Evolutionary conservation across 2,329 filamentous ascomycete species (phyloP), one percentile per base, ranked within the genome.

Genomic region (Penicillium sp.): DNA sequence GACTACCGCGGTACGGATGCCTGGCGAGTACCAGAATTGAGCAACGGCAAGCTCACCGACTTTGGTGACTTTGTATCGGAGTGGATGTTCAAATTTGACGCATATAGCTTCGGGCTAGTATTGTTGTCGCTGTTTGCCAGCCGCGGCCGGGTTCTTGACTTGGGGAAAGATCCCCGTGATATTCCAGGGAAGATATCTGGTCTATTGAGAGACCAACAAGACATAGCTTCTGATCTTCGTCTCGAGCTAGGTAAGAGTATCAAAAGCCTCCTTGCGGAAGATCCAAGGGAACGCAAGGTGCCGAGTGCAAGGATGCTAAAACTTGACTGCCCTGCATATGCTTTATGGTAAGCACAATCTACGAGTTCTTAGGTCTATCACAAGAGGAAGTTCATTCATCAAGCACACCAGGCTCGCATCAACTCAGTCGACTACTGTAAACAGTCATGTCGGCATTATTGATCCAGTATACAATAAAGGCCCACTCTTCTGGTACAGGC

Each of bases 391-490:
- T 18, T 18, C 18, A 18, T 18, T 18, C 18, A 18, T 18, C 18
- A 18, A 18, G 18, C 18, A 18, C 1, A 18, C 18, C 28, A 62
- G 60, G 60, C 43, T 61, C 37, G 52, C 57, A 4, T 40, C 50
- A 13, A 56, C 55, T 7, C 47, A 62, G 48, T 39, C 42, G 9
- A 48, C 37, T 12, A 44, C 49, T 8, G 50, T 18, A 13, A 39
- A 35, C 28, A 47, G 39, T 5, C 41, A 52, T 49, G 50, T 52
- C 12, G 60, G 60, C 12, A 55, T 53, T 11, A 54, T 60, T 9
- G 59, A 63, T 28, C 58, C 58, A 2, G 49, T 57, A 9, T 60
- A 63, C 39, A 63, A 63, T 38, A 61, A 61, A 52, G 61, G 61
- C 0, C 55, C 61, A 1, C 48, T 56, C 2, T 64, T 64, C 37